Base-by-base conservation (phyloP, 2,329 filamentous ascomycete species). In the Penicillium sp. region DNA sequence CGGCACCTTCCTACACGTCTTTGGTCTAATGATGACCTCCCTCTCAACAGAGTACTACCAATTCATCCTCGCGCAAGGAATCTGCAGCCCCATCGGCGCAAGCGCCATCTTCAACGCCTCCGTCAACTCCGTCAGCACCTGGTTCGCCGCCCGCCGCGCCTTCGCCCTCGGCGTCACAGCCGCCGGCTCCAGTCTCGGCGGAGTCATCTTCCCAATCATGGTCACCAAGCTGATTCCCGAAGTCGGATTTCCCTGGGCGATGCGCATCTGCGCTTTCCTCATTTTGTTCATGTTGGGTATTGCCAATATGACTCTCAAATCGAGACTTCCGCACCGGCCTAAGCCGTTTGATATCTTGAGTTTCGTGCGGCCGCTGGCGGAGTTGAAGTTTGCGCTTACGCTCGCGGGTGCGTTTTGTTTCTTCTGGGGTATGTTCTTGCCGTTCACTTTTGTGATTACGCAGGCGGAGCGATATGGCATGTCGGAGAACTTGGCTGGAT, bases 151-250 rank as follows among this genome's bases (percentile, higher is more conserved):
- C 39, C 76, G 75, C 10, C 77, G 83, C 16, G 82, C 78, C 21
- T 71, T 79, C 32, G 83, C 82, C 8, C 77, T 82, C 11, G 83
- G 82, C 8, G 72, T 85, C 59, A 75, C 79, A 60, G 78, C 80
- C 3, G 76, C 80, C 2, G 83, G 83, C 5, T 81, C 79, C 0
- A 81, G 79, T 4, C 59, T 85, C 5, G 83, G 83, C 2, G 83
- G 83, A 8, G 81, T 87, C 14, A 78, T 86, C 34, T 80, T 86
- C 45, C 84, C 85, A 0, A 85, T 87, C 62, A 83, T 87, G 79
- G 77, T 86, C 11, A 71, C 77, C 1, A 77, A 78, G 32, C 69
- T 87, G 21, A 80, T 87, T 43, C 73, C 74, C 0, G 32, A 75
- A 45, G 73, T 84, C 48, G 81, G 83, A 32, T 82, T 83, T 62